A percentile compares a stretch with the other conserved stretches of the same genome.
These are phyloP conservation scores for Poa pratensis DNA, from an alignment of 176 grass and related monocot species.

Conservation along the genomic window DNA sequence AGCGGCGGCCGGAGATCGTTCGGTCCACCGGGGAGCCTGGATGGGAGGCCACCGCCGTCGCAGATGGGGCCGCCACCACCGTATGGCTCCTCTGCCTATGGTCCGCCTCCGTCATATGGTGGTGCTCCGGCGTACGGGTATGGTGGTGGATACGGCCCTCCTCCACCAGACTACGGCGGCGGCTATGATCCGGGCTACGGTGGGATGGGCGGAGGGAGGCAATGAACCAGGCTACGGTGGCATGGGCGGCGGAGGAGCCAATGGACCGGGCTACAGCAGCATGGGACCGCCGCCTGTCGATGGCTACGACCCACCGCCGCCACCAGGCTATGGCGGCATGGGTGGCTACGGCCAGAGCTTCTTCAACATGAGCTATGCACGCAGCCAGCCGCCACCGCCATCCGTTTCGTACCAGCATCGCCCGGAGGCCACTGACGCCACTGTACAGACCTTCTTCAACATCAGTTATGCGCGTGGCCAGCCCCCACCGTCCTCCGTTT, in stretches of 20 bases:
- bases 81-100: conserved; percentile 39
- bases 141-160: conserved; percentile 20
- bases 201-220: conserved; percentile 25
- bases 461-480: conserved; percentile 56
- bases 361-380: conserved; percentile 71
- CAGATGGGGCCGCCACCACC: conserved; percentile 40
- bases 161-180: conserved; percentile 32
- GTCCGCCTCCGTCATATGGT: conserved; percentile 34
- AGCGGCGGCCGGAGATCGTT: conserved; percentile 34
- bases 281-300: conserved; percentile 18
- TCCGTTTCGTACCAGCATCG: conserved; percentile 62
- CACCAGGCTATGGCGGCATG: conserved; percentile 40
- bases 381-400: conserved; percentile 56
- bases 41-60: conserved; percentile 7
- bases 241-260: conserved; percentile 24
- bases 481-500: conserved; percentile 49
- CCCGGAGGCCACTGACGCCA: conserved; percentile 41
- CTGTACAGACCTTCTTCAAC: conserved; percentile 32
- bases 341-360: conserved; percentile 51
- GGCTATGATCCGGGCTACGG: conserved; percentile 45
- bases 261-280: conserved; percentile 42
- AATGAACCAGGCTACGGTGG: conserved; percentile 28
- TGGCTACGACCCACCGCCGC: conserved; percentile 39
- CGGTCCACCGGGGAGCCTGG: not conserved
- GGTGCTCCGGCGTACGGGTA: conserved; percentile 41